Evolutionary conservation across 345 rosid species (phyloP), one percentile per base, ranked within the genome.

Genomic region (Pelargonium nanum): DNA sequence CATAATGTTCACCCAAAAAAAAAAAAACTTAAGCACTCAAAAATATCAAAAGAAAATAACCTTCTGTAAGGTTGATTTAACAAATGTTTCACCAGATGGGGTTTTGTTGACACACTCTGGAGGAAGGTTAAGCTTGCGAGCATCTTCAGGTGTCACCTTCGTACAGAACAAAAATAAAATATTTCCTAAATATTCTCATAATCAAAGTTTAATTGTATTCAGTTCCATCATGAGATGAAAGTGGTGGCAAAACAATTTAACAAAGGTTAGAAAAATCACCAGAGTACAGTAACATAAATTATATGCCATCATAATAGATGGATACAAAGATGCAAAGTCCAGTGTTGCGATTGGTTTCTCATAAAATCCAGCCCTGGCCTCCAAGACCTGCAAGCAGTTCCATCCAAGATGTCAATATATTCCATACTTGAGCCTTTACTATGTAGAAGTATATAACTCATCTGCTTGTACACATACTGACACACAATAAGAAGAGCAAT

Each of bases 231-330:
- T 6, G 62, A 65, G 56, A 60, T 24, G 4, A 58, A 22, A 20
- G 20, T 53, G 19, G 21, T 22, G 63, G 32, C 56, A 66, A 24
- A 23, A 45, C 26, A 61, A 26, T 24, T 57, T 59, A 40, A 51
- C 34, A 66, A 53, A 5, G 30, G 57, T 65, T 56, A n/a, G 56
- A 61, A 74, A 55, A 69, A 60, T 73, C 70, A 93, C 99, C 94
- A 93, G 74, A 40, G 96, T 89, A 74, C 97, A 87, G 78, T 89
- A 93, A 69, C 99, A 93, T 56, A 93, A 70, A 78, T 93, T 93
- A 78, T 89, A 93, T 54, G 99, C 99, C 99, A 89, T 93, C 99
- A 93, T 93, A 72, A 93, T 93, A 30, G 97, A 93, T 34, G 99
- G 99, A 78, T 93, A 93, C 58, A 93, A 57, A 65, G 99, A 93